These are phyloP conservation scores for Fusarium brachygibbosum DNA, from an alignment of 2,329 filamentous ascomycete genomes.

Conservation along the genomic window DNA sequence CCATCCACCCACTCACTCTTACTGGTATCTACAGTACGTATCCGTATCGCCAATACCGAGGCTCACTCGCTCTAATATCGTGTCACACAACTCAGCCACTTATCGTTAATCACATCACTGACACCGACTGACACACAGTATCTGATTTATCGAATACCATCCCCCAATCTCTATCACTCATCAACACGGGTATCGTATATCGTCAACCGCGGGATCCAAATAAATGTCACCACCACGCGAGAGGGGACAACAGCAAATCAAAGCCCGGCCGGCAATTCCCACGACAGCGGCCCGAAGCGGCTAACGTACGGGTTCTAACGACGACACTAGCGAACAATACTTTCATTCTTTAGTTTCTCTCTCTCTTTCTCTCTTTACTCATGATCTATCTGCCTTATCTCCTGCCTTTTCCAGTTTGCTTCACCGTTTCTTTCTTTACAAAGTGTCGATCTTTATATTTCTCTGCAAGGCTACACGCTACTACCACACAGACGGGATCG, in stretches of 20 bases:
- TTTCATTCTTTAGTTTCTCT: neutral
- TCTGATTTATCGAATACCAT: neutral
- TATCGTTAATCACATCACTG: neutral
- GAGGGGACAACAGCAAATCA: too few species aligned
- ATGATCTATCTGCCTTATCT: neutral
- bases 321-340: neutral
- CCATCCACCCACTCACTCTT: neutral
- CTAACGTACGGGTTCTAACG: constrained; percentile 3
- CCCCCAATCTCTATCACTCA: too few species aligned
- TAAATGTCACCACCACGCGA: too few species aligned
- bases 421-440: neutral
- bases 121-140: neutral
- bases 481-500: too few species aligned
- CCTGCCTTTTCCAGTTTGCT: neutral
- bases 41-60: too few species aligned
- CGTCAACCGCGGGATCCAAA: neutral
- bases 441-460: neutral
- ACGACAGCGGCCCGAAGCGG: constrained; percentile 3
- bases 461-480: neutral
- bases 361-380: neutral
- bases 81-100: too few species aligned
- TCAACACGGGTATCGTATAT: neutral
- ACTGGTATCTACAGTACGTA: neutral
- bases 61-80: too few species aligned
- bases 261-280: constrained; percentile 1